phyloP scores from a whole-genome alignment of 768 basidiomycete genomes.

The Termitomyces bulborhizus region DNA sequence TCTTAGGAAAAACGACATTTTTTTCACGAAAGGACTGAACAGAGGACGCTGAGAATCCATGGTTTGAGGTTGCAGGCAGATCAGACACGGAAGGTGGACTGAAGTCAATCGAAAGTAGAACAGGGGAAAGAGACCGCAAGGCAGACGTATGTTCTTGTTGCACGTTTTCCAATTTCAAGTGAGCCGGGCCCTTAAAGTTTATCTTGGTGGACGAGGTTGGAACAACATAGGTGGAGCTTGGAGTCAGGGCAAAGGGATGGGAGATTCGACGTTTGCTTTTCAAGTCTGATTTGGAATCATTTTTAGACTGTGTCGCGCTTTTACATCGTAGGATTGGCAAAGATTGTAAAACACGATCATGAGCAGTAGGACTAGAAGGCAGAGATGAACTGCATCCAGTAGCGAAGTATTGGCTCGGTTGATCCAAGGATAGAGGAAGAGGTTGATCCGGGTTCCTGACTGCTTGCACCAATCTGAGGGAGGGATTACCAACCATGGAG shows the following conservation, averaged over 20 bases:
- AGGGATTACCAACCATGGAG: constrained; percentile 12
- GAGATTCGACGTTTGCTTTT: constrained; percentile 18
- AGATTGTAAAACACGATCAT: background rate
- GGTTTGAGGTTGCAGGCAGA: background rate
- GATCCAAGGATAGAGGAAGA: constrained; percentile 14
- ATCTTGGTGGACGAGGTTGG: background rate
- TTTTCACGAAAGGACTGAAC: background rate
- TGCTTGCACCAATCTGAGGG: constrained; percentile 19
- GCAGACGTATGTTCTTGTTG: background rate
- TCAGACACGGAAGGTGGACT: constrained; percentile 4
- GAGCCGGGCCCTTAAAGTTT: background rate
- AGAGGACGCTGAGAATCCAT: background rate
- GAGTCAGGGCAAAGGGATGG: constrained; percentile 22
- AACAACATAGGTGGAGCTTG: background rate
- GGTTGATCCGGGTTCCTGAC: constrained; percentile 11
- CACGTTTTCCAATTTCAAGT: background rate
- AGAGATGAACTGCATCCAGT: background rate
- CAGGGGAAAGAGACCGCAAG: constrained; percentile 5
- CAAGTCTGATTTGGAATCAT: background rate
- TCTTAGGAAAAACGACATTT: constrained; percentile 1
- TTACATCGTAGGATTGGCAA: background rate
- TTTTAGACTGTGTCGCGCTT: background rate
- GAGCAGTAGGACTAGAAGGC: background rate
- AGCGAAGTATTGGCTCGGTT: background rate
- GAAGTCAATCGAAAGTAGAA: constrained; percentile 5